These are phyloP conservation scores for Alopecurus myosuroides DNA, from an alignment of 176 grass and related monocot genomes.

Conservation along the genomic window DNA sequence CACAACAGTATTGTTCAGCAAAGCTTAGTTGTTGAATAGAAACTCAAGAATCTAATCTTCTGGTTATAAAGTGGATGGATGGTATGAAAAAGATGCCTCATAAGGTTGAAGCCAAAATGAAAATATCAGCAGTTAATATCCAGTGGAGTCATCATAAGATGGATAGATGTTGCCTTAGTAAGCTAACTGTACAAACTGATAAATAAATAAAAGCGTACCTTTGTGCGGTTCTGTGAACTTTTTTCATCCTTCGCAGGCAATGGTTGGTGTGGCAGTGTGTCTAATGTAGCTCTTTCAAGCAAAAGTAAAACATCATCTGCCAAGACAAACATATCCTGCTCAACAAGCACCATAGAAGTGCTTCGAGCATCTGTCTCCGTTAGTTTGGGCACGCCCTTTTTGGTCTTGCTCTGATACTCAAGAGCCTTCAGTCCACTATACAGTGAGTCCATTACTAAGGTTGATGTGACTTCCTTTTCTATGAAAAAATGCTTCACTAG, in stretches of 20 bases:
- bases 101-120: neutral
- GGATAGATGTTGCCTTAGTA: neutral
- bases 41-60: neutral
- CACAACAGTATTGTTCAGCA: neutral
- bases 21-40: conserved; percentile 1
- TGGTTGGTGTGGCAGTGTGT: conserved; percentile 60
- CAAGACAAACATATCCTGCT: conserved; percentile 83
- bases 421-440: conserved; percentile 70
- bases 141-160: conserved; percentile 5
- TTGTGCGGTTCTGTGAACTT: conserved; percentile 63
- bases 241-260: conserved; percentile 88
- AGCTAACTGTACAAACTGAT: neutral
- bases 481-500: conserved; percentile 84
- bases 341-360: conserved; percentile 69
- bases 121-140: neutral
- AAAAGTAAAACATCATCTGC: conserved; percentile 74
- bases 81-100: neutral
- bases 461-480: conserved; percentile 93
- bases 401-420: conserved; percentile 67
- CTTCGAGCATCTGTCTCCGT: conserved; percentile 50
- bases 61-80: neutral
- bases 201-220: conserved; percentile 37
- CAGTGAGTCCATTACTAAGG: conserved; percentile 83
- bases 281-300: conserved; percentile 80
- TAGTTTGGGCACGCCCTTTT: conserved; percentile 49